Percentiles rank a stretch among this genome's conserved stretches.
phyloP scores from a whole-genome alignment of 371 early-diverging fungal species.

The Blakeslea trispora region DNA sequence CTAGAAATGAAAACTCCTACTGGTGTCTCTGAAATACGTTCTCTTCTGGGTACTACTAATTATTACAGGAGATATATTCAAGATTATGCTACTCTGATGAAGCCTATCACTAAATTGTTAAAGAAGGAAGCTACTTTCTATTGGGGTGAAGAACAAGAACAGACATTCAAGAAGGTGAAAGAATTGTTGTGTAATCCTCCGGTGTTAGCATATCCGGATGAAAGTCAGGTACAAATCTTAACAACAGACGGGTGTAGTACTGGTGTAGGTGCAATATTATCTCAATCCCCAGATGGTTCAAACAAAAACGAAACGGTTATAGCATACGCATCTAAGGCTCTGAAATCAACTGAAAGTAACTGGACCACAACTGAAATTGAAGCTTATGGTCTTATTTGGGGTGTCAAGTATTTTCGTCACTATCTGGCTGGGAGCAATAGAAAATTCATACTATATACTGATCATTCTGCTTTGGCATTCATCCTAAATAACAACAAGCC shows the following conservation, averaged over 20 bases:
- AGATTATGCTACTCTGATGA: conserved; percentile 13
- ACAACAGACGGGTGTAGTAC: not conserved
- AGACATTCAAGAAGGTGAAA: conserved; percentile 26
- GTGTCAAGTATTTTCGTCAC: no score
- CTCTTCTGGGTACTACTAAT: conserved; percentile 32
- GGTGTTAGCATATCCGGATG: conserved; percentile 17
- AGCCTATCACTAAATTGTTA: conserved; percentile 17
- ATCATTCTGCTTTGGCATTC: no score
- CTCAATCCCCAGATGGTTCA: not conserved
- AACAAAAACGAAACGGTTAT: no score
- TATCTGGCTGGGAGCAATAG: no score
- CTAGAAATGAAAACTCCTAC: conserved; percentile 11
- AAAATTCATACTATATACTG: no score
- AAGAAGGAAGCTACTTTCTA: conserved; percentile 11
- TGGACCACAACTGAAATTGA: no score
- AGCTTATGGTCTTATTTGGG: no score
- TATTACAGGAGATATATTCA: conserved; percentile 42
- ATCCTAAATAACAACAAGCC: no score
- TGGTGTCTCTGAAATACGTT: conserved; percentile 20
- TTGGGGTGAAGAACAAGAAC: conserved; percentile 25
- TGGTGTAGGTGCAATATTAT: not conserved
- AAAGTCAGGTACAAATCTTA: not conserved
- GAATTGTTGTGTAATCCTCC: conserved; percentile 17
- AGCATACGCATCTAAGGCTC: no score
- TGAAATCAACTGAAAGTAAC: no score